Conservation (phyloP, 2,329 filamentous ascomycete genomes). For the Colletotrichum salicis region DNA sequence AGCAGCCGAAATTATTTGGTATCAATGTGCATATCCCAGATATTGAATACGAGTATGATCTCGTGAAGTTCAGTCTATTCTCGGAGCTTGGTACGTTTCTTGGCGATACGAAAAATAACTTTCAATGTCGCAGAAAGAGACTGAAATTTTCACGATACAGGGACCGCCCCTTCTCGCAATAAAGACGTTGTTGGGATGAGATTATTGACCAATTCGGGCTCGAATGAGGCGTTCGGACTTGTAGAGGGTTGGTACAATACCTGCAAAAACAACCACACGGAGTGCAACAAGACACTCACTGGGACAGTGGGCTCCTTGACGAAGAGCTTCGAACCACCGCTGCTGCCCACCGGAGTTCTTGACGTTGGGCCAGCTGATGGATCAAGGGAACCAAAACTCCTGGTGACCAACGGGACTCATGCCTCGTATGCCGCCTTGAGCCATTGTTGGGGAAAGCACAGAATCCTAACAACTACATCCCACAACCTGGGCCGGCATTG, state of each 20-base stretch:
- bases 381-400: background rate
- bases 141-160: background rate
- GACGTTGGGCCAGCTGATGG: background rate
- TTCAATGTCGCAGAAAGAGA: background rate
- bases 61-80: background rate
- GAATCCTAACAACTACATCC: background rate
- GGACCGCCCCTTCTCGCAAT: background rate
- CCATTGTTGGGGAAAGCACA: constrained; percentile 17
- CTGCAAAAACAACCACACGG: background rate
- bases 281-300: background rate
- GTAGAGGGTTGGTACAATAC: background rate
- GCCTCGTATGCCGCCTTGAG: constrained; percentile 6
- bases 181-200: background rate
- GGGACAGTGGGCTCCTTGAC: background rate
- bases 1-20: background rate
- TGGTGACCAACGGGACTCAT: background rate
- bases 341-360: background rate
- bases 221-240: background rate
- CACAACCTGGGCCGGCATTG: background rate
- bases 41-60: background rate
- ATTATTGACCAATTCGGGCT: background rate
- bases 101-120: background rate
- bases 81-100: background rate
- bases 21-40: background rate
- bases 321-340: background rate